Conservation (phyloP, 495 filamentous ascomycete species). For the Penicillium soppii region DNA sequence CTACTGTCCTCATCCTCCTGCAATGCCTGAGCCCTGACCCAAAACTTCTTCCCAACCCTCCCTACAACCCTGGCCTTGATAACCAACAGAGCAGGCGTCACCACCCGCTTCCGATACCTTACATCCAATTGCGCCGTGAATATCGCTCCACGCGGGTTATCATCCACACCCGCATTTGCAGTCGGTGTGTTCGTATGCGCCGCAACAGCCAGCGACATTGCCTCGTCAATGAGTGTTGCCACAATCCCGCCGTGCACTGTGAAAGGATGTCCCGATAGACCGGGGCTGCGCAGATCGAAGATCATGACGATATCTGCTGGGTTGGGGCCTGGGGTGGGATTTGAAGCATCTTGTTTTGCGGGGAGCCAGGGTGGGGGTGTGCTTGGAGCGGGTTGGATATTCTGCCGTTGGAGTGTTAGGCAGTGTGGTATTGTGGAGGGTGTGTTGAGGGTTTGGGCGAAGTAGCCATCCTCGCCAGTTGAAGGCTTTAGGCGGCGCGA, state of each 20-base stretch:
- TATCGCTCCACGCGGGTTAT: conserved; percentile 30
- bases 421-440: conserved; percentile 38
- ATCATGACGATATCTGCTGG: conserved; percentile 42
- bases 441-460: conserved; percentile 35
- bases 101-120: conserved; percentile 35
- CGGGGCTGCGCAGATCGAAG: conserved; percentile 32
- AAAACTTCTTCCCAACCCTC: conserved; percentile 38
- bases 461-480: conserved; percentile 43
- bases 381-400: conserved; percentile 22
- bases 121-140: conserved; percentile 45
- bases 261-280: conserved; percentile 38
- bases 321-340: conserved; percentile 20
- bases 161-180: neutral
- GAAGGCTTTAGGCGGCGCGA: conserved; percentile 36
- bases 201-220: conserved; percentile 41
- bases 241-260: conserved; percentile 53
- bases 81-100: conserved; percentile 33
- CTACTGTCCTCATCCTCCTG: conserved; percentile 35
- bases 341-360: conserved; percentile 25
- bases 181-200: conserved; percentile 24
- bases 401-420: conserved; percentile 34
- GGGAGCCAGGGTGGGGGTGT: conserved; percentile 32
- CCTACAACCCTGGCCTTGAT: conserved; percentile 34
- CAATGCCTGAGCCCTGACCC: conserved; percentile 40
- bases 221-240: conserved; percentile 71